Percentiles rank a stretch among this genome's conserved stretches.
Conservation (phyloP, 2,329 filamentous ascomycete genomes). For the Trichothecium roseum region DNA sequence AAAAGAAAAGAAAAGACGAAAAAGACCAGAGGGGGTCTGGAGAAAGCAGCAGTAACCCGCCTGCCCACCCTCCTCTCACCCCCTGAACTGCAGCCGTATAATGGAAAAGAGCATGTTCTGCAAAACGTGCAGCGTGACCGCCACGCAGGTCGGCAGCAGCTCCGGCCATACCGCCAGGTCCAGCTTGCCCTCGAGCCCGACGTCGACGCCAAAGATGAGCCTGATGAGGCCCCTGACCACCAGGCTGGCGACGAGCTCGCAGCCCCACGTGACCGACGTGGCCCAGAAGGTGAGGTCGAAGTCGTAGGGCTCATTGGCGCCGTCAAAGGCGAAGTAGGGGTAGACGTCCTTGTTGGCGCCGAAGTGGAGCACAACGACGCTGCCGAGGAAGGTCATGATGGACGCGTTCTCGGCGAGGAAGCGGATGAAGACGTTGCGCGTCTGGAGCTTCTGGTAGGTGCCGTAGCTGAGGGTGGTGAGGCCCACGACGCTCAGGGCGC, state of each 20-base stretch:
- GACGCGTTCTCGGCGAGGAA: conserved; percentile 57
- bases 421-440: conserved; percentile 57
- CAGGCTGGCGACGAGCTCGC: conserved; percentile 52
- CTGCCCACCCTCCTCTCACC: neutral
- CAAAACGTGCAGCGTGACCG: conserved; percentile 56
- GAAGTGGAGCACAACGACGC: conserved; percentile 55
- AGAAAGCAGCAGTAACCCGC: too few relatives aligned
- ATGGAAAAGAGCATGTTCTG: conserved; percentile 67
- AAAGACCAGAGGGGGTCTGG: too few relatives aligned
- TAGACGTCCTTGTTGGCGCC: conserved; percentile 58
- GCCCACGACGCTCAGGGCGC: conserved; percentile 38
- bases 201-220: conserved; percentile 48
- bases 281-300: conserved; percentile 54
- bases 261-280: conserved; percentile 54
- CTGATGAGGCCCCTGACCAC: conserved; percentile 48
- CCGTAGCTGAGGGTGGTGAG: conserved; percentile 50
- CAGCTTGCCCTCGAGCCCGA: conserved; percentile 53
- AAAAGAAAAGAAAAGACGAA: too few relatives aligned
- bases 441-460: conserved; percentile 56
- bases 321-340: conserved; percentile 58
- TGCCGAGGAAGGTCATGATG: conserved; percentile 58
- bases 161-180: conserved; percentile 59
- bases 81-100: conserved; percentile 49
- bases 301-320: conserved; percentile 38
- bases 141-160: conserved; percentile 53